Conservation (phyloP, 768 basidiomycete genomes). For the Crassisporium funariophilum region DNA sequence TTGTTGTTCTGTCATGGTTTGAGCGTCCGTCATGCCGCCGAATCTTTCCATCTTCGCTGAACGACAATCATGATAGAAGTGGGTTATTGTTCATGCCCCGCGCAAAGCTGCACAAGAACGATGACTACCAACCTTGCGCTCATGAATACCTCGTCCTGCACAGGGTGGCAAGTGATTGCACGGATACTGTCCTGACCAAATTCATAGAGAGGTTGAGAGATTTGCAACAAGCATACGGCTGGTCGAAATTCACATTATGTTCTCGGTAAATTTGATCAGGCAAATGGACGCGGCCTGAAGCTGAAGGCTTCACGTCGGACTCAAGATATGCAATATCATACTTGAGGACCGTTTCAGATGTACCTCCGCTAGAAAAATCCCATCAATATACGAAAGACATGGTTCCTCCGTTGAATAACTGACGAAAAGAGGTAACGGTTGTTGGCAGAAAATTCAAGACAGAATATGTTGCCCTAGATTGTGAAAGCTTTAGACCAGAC, state of each 20-base stretch:
- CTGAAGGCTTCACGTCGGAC: conserved; percentile 14
- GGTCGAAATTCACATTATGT: conserved; percentile 20
- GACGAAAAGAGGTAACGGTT: conserved; percentile 69
- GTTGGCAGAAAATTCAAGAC: conserved; percentile 67
- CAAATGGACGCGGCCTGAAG: conserved; percentile 24
- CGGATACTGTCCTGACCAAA: conserved; percentile 62
- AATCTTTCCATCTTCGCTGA: conserved; percentile 73
- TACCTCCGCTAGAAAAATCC: conserved; percentile 56
- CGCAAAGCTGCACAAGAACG: too few species aligned
- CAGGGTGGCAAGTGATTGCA: conserved; percentile 64
- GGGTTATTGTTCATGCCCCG: too few species aligned
- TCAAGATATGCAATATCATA: conserved; percentile 51
- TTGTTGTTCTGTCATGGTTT: conserved; percentile 35
- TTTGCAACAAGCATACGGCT: too few species aligned
- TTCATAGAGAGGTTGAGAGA: not conserved
- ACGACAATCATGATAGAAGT: not conserved
- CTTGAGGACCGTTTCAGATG: conserved; percentile 51
- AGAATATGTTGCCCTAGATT: conserved; percentile 69
- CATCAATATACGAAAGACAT: too few species aligned
- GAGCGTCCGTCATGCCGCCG: conserved; percentile 56
- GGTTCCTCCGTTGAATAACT: conserved; percentile 28
- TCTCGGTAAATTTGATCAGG: conserved; percentile 18
- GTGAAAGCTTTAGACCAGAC: not conserved
- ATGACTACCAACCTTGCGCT: conserved; percentile 58
- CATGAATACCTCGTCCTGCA: conserved; percentile 66